A percentile compares a stretch with the other conserved stretches of the same genome.
Conservation (phyloP, 257 asterid species). For the Solanum paucissectum region DNA sequence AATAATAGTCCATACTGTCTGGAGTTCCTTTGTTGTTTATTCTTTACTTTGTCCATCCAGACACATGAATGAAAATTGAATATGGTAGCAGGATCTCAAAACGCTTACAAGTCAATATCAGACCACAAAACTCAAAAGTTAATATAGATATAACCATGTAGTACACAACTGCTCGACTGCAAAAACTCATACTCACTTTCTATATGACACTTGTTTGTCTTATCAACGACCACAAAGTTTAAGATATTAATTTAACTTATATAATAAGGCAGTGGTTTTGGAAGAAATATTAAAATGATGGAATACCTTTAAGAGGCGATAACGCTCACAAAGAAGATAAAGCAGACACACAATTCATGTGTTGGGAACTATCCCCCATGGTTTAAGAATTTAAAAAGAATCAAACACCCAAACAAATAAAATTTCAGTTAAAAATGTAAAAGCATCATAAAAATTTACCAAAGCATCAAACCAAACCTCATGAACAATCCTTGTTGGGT, state of each 20-base stretch:
- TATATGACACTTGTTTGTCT: neutral
- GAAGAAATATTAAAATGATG: neutral
- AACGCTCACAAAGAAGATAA: slow-evolving; percentile 54
- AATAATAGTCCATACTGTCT: neutral
- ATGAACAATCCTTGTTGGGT: slow-evolving; percentile 68
- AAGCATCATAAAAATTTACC: neutral
- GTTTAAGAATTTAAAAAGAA: slow-evolving; percentile 30
- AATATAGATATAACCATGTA: neutral
- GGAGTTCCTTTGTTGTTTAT: neutral
- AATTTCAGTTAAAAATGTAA: neutral
- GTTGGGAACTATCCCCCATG: slow-evolving; percentile 79
- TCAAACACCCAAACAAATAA: neutral
- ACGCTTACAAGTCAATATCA: neutral
- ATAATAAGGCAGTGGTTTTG: neutral
- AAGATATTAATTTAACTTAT: neutral
- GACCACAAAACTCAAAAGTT: neutral
- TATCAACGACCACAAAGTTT: neutral
- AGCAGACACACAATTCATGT: slow-evolving; percentile 78
- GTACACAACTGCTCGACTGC: neutral
- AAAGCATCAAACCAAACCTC: slow-evolving; percentile 31
- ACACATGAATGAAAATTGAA: neutral
- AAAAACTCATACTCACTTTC: neutral
- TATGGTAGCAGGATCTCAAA: neutral
- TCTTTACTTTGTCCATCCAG: neutral
- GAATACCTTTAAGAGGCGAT: slow-evolving; percentile 68